Percentiles rank a stretch among this genome's conserved stretches.
These are phyloP conservation scores for Imleria badia DNA, from an alignment of 768 basidiomycete genomes.

Conservation along the genomic window DNA sequence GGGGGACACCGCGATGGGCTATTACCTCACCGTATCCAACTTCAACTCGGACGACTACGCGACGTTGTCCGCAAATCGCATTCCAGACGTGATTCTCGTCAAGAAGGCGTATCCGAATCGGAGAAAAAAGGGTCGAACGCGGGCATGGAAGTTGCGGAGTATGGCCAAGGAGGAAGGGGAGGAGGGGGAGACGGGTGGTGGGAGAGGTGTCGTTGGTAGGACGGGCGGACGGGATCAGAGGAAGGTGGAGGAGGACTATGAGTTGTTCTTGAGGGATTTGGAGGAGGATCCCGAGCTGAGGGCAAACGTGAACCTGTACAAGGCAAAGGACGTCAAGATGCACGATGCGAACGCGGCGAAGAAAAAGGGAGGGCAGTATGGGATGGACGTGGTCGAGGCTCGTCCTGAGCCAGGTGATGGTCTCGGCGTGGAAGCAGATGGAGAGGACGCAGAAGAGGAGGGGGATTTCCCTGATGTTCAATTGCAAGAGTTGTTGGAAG, in stretches of 20 bases:
- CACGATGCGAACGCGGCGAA: constrained; percentile 32
- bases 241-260: constrained; percentile 97
- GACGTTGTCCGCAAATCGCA: constrained; percentile 55
- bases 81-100: constrained; percentile 91
- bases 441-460: constrained; percentile 62
- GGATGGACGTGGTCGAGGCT: constrained; percentile 67
- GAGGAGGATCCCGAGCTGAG: constrained; percentile 96
- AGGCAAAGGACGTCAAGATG: constrained; percentile 57
- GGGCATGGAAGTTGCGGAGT: constrained; percentile 86
- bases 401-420: constrained; percentile 30
- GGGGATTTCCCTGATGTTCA: constrained; percentile 86
- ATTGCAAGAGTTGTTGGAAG: constrained; percentile 84
- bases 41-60: constrained; percentile 91
- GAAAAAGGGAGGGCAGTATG: constrained; percentile 30
- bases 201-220: constrained; percentile 84
- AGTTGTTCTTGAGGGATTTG: constrained; percentile 88
- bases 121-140: constrained; percentile 82
- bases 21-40: constrained; percentile 84
- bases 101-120: constrained; percentile 95
- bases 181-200: constrained; percentile 74
- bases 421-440: constrained; percentile 24
- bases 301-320: constrained; percentile 84
- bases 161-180: constrained; percentile 93
- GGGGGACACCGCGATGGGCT: constrained; percentile 91
- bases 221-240: constrained; percentile 87